A percentile compares a stretch with the other conserved stretches of the same genome.
These are phyloP conservation scores for Fusarium aywerte DNA, from an alignment of 2,329 filamentous ascomycete species.

Conservation along the genomic window DNA sequence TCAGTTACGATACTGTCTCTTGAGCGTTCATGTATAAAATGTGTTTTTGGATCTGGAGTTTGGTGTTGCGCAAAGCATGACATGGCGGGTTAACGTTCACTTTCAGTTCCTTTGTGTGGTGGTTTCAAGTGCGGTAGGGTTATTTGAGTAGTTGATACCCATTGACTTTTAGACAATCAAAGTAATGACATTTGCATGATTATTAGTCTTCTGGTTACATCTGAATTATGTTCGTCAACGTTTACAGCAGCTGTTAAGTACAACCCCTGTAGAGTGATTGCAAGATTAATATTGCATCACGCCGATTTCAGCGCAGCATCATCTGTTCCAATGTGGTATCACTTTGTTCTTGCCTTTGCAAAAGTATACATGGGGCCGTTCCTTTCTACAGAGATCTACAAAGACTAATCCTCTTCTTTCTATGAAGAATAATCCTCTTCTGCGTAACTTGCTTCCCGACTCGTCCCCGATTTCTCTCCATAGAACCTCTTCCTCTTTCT, in stretches of 20 bases:
- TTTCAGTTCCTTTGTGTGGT: slow-evolving; percentile 22
- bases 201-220: not conserved
- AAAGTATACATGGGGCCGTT: not conserved
- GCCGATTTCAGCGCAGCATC: not conserved
- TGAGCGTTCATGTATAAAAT: not conserved
- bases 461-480: slow-evolving; percentile 27
- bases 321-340: not conserved
- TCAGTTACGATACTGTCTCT: not conserved
- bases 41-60: slow-evolving; percentile 32
- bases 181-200: slow-evolving; percentile 33
- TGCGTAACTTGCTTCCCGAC: slow-evolving; percentile 25
- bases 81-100: slow-evolving; percentile 8
- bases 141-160: slow-evolving; percentile 52
- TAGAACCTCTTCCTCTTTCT: slow-evolving; percentile 44
- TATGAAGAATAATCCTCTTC: slow-evolving; percentile 25
- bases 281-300: not conserved
- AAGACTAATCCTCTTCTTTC: slow-evolving; percentile 20
- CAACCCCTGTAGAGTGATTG: not conserved
- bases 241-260: not conserved
- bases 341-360: not conserved
- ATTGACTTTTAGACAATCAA: slow-evolving; percentile 41
- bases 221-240: not conserved
- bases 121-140: slow-evolving; percentile 40
- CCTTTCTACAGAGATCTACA: slow-evolving; percentile 13
- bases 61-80: slow-evolving; percentile 19